These are phyloP conservation scores for Manihot esculenta DNA, from an alignment of 441 rosid species.

Conservation along the genomic window DNA sequence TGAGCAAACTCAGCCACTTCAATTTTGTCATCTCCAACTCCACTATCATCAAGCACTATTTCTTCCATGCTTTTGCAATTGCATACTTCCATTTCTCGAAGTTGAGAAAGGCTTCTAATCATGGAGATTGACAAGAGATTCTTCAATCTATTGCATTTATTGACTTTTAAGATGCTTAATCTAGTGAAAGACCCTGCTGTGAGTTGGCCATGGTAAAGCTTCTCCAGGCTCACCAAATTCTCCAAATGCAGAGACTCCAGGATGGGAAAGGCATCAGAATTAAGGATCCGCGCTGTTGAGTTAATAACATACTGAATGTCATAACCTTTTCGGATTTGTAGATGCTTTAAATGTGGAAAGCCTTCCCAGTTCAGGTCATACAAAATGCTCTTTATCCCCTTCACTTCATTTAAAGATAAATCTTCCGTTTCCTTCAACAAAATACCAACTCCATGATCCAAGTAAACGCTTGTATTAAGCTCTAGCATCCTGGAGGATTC, in stretches of 20 bases:
- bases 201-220: too few species aligned
- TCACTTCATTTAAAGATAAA: neutral
- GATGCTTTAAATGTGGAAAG: constrained; percentile 20
- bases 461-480: neutral
- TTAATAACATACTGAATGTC: too few species aligned
- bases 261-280: too few species aligned
- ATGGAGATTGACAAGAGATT: too few species aligned
- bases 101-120: neutral
- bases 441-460: neutral
- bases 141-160: too few species aligned
- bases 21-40: neutral
- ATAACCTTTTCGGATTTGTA: neutral
- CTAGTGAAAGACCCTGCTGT: too few species aligned
- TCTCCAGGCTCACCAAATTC: too few species aligned
- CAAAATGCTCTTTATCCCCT: neutral
- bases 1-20: neutral
- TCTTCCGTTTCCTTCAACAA: constrained; percentile 6
- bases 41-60: neutral
- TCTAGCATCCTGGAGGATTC: constrained; percentile 9
- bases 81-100: neutral
- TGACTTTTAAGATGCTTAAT: too few species aligned
- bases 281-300: too few species aligned
- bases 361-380: constrained; percentile 11
- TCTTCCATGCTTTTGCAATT: constrained; percentile 6
- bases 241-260: too few species aligned